Conservation (phyloP, 2,329 filamentous ascomycete species). For the Colletotrichum tropicicola region DNA sequence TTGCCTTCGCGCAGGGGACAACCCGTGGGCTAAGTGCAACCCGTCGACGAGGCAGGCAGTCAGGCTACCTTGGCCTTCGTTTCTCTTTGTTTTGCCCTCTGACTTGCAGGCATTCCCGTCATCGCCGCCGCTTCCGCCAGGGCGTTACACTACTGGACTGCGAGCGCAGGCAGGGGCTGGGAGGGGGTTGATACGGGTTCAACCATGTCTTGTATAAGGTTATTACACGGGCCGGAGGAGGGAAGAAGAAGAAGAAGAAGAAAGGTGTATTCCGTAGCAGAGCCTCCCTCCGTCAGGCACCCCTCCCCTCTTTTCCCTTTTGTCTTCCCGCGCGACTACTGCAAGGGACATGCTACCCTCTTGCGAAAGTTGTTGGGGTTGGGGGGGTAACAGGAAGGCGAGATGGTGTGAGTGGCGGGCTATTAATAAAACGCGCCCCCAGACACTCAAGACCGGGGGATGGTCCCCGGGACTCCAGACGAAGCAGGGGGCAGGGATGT, state of each 20-base stretch:
- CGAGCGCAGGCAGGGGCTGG: too few relatives aligned
- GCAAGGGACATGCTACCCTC: conserved; percentile 5
- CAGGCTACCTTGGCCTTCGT: neutral
- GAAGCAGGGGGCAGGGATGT: neutral
- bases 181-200: too few relatives aligned
- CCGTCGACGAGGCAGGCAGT: too few relatives aligned
- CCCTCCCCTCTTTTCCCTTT: too few relatives aligned
- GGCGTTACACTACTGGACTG: too few relatives aligned
- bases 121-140: neutral
- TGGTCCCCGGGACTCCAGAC: conserved; percentile 2
- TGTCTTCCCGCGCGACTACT: neutral
- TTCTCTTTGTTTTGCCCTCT: neutral
- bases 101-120: neutral
- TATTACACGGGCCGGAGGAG: conserved; percentile 7
- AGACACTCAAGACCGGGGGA: conserved; percentile 1
- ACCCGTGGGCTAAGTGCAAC: neutral
- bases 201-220: conserved; percentile 9
- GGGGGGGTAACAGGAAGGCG: neutral
- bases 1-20: too few relatives aligned
- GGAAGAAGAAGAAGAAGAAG: neutral
- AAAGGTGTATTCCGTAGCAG: neutral
- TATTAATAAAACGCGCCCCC: conserved; percentile 21
- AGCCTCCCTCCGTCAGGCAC: neutral
- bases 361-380: neutral
- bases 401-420: conserved; percentile 1